phyloP scores from a whole-genome alignment of 306 rosid species.

The Rubus idaeus region DNA sequence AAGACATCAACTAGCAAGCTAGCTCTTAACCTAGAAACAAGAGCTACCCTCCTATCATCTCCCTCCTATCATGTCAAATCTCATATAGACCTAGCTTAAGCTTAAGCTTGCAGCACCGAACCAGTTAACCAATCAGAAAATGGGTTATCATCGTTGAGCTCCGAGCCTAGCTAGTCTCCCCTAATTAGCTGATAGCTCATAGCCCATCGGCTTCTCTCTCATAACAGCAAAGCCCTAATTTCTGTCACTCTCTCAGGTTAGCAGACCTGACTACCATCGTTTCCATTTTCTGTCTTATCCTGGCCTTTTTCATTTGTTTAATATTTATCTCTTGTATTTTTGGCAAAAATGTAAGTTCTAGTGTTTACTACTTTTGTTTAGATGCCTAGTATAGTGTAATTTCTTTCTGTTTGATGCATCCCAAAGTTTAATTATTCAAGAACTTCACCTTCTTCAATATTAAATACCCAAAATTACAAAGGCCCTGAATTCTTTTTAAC shows the following conservation, averaged over 20 bases:
- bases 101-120: not conserved
- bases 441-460: not conserved
- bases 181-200: not conserved
- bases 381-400: not conserved
- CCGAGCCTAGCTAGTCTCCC: not conserved
- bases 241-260: constrained; percentile 5
- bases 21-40: not conserved
- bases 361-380: not conserved
- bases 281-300: not conserved
- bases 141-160: not conserved
- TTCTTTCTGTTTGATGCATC: not conserved
- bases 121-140: not conserved
- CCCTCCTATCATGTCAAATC: not conserved
- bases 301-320: not conserved
- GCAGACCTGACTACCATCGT: not conserved
- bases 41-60: not conserved
- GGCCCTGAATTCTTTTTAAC: too few species aligned
- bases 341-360: constrained; percentile 1
- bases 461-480: not conserved
- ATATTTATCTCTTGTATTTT: not conserved
- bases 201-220: not conserved
- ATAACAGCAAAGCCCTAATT: not conserved
- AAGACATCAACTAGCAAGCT: not conserved
- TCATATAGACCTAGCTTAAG: not conserved
- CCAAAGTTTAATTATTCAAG: not conserved